Evolutionary conservation across 78 protist genomes (phyloP).

Genomic region (slime mould (Dictyostelium discoideum)): DNA sequence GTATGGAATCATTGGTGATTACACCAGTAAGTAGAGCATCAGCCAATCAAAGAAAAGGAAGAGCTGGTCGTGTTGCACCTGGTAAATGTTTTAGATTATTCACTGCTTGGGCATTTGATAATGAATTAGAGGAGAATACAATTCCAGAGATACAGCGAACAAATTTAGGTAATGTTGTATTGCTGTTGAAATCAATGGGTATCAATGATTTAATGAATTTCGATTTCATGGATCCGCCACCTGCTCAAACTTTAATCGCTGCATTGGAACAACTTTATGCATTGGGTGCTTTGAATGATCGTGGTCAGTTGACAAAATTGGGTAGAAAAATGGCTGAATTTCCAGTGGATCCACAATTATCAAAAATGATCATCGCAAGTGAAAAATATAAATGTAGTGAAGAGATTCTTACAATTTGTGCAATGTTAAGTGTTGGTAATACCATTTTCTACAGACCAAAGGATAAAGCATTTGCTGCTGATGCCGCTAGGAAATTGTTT

Average conservation of each 20-base stretch:
- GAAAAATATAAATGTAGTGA: slow-evolving; percentile 79
- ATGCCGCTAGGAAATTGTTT: slow-evolving; percentile 85
- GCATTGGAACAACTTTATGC: slow-evolving; percentile 98
- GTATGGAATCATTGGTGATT: slow-evolving; percentile 98
- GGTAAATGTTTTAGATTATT: slow-evolving; percentile 98
- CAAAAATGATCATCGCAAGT: slow-evolving; percentile 90
- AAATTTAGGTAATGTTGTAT: slow-evolving; percentile 97
- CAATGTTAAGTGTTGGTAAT: slow-evolving; percentile 95
- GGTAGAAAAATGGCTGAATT: slow-evolving; percentile 99
- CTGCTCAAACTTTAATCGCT: slow-evolving; percentile 97
- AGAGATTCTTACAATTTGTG: slow-evolving; percentile 84
- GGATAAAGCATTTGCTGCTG: slow-evolving; percentile 90
- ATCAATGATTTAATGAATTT: slow-evolving; percentile 97
- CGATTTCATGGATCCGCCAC: slow-evolving; percentile 99
- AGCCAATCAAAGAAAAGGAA: slow-evolving; percentile 97
- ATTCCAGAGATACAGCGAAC: slow-evolving; percentile 99
- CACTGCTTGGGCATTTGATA: slow-evolving; percentile 95
- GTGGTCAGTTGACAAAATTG: slow-evolving; percentile 97
- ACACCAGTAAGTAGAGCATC: slow-evolving; percentile 94
- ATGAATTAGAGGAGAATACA: slow-evolving; percentile 93
- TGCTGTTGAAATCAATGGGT: slow-evolving; percentile 96
- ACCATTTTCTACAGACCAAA: slow-evolving; percentile 95
- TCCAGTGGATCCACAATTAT: slow-evolving; percentile 97
- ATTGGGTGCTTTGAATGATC: slow-evolving; percentile 96
- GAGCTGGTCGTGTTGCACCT: slow-evolving; percentile 98